A percentile compares a stretch with the other conserved stretches of the same genome.
Conservation (phyloP, 441 rosid species). For the Syzygium malaccense region DNA sequence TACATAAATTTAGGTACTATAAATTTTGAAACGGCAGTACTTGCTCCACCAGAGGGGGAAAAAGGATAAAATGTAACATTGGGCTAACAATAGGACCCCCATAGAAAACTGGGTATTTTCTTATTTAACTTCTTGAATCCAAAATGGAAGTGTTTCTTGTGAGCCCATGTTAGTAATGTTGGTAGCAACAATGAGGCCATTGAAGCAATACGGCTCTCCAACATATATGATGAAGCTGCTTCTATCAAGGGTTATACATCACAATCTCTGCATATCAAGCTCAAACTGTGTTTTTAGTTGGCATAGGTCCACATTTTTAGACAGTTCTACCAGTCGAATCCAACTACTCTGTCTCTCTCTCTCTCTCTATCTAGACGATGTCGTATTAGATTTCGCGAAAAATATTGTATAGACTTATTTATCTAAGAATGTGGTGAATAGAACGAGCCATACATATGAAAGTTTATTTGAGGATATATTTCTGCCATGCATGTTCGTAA, state of each 20-base stretch:
- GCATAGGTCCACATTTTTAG: background rate
- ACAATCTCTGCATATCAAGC: background rate
- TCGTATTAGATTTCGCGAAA: background rate
- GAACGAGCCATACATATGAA: background rate
- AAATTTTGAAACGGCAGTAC: background rate
- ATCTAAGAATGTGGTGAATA: background rate
- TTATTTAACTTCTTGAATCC: background rate
- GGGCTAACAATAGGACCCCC: background rate
- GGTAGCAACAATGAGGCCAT: background rate
- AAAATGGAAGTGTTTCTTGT: background rate
- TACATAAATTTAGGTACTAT: background rate
- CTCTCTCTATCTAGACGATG: background rate
- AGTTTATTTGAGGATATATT: background rate
- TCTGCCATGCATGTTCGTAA: background rate
- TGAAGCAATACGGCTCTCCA: background rate
- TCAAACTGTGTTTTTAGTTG: background rate
- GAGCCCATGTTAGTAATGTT: background rate
- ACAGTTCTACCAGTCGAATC: background rate
- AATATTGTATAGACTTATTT: background rate
- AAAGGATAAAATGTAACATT: background rate
- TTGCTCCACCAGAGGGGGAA: background rate
- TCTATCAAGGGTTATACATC: background rate
- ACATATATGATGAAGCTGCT: background rate
- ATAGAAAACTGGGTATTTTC: background rate
- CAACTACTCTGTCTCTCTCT: background rate